Base-by-base conservation (phyloP, 495 filamentous ascomycete species). In the Penicillium fimorum region DNA sequence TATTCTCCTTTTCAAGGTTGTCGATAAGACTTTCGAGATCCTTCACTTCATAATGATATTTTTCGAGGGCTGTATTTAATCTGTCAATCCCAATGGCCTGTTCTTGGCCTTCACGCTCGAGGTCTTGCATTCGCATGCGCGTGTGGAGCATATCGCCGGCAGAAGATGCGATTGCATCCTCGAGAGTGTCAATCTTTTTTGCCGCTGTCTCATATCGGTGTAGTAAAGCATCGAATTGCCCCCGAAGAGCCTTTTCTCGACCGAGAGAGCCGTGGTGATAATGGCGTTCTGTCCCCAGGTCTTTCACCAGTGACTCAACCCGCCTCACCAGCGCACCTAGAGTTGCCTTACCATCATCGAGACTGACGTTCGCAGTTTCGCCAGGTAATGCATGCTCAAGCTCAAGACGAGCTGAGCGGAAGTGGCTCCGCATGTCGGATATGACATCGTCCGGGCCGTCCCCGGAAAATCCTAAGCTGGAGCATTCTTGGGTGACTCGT, bases 381-480 rank as follows among this genome's bases (percentile, higher is more conserved):
- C 86, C 87, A 0, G 87, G 88, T 0, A 84, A 76, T 2, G 86
- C 70, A 60, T 83, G 82, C 58, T 90, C 88, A 6, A 90, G 76
- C 25, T 86, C 80, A 1, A 90, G 73, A 4, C 87, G 81, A 4
- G 87, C 86, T n/a, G 78, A 60, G n/a, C 86, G 82, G 67, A 90
- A 84, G 22, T 76, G 69, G 15, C 63, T 35, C 17, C 72, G 72
- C 20, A 90, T 78, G 1, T 79, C 73, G 0, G 69, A 45, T 7
- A 90, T 60, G 24, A 80, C 75, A n/a, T 82, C 81, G 17, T 75
- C 59, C 0, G 74, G 68, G 55, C 72, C 72, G 0, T 60, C 44
- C 10, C 82, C 80, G 0, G 72, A 61, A 56, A 90, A 90, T 2
- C 86, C 86, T 0, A 88, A 70, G 11, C 49, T 61, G 4, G 60